A percentile compares a stretch with the other conserved stretches of the same genome.
Conservation (phyloP, 495 filamentous ascomycete species). For the Pyronema domesticum region DNA sequence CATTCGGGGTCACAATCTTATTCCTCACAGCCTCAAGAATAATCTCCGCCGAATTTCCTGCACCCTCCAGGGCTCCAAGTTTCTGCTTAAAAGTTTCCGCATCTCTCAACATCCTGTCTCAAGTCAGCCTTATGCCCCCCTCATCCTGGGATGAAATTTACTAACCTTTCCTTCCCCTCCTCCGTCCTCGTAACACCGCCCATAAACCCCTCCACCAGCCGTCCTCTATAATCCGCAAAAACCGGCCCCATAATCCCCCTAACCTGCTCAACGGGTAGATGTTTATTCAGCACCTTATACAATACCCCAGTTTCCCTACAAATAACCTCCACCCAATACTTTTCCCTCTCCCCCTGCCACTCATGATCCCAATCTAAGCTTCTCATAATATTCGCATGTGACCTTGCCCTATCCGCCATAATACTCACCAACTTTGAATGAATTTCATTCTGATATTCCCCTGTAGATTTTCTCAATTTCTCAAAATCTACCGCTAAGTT, state of each 20-base stretch:
- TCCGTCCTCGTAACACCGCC: conserved; percentile 49
- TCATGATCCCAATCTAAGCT: conserved; percentile 52
- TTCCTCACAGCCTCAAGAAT: conserved; percentile 48
- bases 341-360: conserved; percentile 26
- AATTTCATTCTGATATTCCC: conserved; percentile 85
- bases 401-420: conserved; percentile 60
- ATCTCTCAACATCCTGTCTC: conserved; percentile 57
- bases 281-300: conserved; percentile 70
- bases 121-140: conserved; percentile 14
- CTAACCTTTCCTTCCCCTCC: conserved; percentile 54
- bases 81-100: conserved; percentile 55
- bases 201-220: conserved; percentile 58
- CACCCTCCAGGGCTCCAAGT: conserved; percentile 64
- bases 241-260: conserved; percentile 79
- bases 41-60: conserved; percentile 48
- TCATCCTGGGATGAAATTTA: conserved; percentile 12
- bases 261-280: conserved; percentile 62
- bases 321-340: conserved; percentile 78
- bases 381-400: conserved; percentile 58
- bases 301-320: conserved; percentile 76
- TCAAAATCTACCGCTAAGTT: conserved; percentile 74
- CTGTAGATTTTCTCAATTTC: conserved; percentile 69
- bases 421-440: conserved; percentile 94
- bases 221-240: conserved; percentile 69
- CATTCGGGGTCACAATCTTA: conserved; percentile 31